A percentile compares a stretch with the other conserved stretches of the same genome.
Evolutionary conservation across 176 grass and related monocot genomes (phyloP).

Genomic region (Zoysia japonica): DNA sequence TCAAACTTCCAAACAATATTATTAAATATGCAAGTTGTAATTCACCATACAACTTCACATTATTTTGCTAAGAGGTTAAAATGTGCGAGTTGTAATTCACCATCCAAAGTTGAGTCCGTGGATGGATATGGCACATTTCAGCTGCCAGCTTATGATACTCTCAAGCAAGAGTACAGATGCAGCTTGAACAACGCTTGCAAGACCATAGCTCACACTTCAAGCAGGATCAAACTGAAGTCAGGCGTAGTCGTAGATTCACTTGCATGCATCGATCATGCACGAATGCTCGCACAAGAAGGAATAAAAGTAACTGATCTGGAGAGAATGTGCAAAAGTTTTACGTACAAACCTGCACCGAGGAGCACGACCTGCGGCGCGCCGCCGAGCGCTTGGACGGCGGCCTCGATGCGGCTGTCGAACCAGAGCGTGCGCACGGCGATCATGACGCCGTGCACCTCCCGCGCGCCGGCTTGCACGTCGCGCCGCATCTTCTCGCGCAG

Average conservation of each 20-base stretch:
- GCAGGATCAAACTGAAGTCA: too few species aligned
- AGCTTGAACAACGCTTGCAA: neutral
- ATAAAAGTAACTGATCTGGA: neutral
- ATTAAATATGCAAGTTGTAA: neutral
- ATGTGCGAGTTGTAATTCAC: neutral
- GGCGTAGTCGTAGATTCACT: too few species aligned
- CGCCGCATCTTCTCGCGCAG: conserved; percentile 74
- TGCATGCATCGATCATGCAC: neutral
- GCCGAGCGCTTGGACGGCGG: conserved; percentile 56
- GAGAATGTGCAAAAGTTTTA: neutral
- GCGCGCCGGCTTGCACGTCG: conserved; percentile 63
- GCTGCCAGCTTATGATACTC: neutral
- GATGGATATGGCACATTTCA: neutral
- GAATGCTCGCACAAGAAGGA: neutral
- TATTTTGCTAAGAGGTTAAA: neutral
- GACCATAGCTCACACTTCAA: neutral
- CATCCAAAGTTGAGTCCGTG: neutral
- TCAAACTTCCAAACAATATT: neutral
- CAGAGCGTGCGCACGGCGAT: conserved; percentile 86
- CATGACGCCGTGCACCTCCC: conserved; percentile 84
- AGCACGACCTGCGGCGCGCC: conserved; percentile 74
- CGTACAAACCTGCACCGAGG: conserved; percentile 82
- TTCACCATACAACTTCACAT: neutral
- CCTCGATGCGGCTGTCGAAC: conserved; percentile 78
- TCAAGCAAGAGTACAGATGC: neutral